Conservation (phyloP, 2,329 filamentous ascomycete genomes). For the Paracamarosporium sp. region DNA sequence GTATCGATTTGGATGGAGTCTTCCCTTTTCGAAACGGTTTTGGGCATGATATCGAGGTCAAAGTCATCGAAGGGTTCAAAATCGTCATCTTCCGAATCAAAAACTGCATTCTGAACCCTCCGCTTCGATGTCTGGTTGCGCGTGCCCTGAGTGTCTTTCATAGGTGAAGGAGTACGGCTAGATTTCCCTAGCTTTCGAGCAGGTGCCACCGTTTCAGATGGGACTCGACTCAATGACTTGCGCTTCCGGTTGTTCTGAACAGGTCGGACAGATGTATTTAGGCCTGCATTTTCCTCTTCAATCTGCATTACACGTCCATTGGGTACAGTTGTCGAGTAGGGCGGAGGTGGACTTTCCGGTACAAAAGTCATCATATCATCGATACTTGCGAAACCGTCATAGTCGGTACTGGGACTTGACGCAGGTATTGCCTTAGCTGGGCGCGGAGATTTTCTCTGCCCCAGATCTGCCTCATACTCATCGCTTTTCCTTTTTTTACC, state of each 20-base stretch:
- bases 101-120: slow-evolving; percentile 26
- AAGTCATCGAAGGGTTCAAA: slow-evolving; percentile 35
- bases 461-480: slow-evolving; percentile 45
- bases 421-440: slow-evolving; percentile 17
- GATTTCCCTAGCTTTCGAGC: slow-evolving; percentile 39
- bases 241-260: slow-evolving; percentile 31
- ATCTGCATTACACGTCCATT: background rate
- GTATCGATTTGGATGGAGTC: slow-evolving; percentile 19
- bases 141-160: slow-evolving; percentile 3
- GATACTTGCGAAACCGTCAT: slow-evolving; percentile 46
- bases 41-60: slow-evolving; percentile 24
- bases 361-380: slow-evolving; percentile 39
- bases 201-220: slow-evolving; percentile 32
- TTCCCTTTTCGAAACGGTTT: slow-evolving; percentile 8
- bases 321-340: slow-evolving; percentile 54
- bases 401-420: slow-evolving; percentile 21
- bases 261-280: background rate
- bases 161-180: slow-evolving; percentile 26
- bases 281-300: slow-evolving; percentile 12
- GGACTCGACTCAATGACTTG: slow-evolving; percentile 36
- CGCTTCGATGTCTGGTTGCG: slow-evolving; percentile 8
- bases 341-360: slow-evolving; percentile 41
- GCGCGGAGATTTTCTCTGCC: slow-evolving; percentile 23
- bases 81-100: slow-evolving; percentile 44
- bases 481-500: slow-evolving; percentile 56